Evolutionary conservation across 2,329 filamentous ascomycete species (phyloP).

Genomic region (Amylocarpus encephaloides): DNA sequence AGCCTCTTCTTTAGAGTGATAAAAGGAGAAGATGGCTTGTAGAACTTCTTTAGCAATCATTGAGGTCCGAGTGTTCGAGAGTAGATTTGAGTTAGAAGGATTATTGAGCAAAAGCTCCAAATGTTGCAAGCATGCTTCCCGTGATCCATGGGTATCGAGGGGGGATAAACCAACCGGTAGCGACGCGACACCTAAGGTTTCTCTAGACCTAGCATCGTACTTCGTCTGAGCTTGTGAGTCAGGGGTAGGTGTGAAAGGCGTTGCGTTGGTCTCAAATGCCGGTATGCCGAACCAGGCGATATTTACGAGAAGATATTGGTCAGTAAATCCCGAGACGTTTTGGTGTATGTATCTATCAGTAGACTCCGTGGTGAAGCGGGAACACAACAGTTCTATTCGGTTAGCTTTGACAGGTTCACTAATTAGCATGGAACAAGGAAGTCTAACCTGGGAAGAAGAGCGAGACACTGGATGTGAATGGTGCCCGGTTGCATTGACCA

Average conservation of each 20-base stretch:
- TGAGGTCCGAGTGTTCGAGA: background rate
- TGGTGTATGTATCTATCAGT: constrained; percentile 8
- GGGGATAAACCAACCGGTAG: constrained; percentile 14
- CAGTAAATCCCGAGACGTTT: constrained; percentile 4
- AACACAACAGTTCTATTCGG: constrained; percentile 1
- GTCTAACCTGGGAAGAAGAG: constrained; percentile 15
- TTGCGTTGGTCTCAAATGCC: constrained; percentile 5
- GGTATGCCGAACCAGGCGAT: constrained; percentile 7
- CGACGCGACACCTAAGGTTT: constrained; percentile 13
- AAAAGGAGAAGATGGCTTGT: constrained; percentile 1
- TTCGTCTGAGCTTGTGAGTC: constrained; percentile 4
- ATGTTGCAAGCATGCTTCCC: background rate
- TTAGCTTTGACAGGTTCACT: background rate
- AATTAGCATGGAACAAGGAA: background rate
- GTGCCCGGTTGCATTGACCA: constrained; percentile 13
- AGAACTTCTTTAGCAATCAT: background rate
- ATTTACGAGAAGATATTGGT: constrained; percentile 1
- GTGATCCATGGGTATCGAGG: background rate
- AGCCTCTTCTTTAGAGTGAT: background rate
- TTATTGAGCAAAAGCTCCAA: constrained; percentile 3
- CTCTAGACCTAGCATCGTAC: constrained; percentile 9
- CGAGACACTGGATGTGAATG: constrained; percentile 6
- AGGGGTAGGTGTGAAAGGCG: constrained; percentile 8
- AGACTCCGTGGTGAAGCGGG: constrained; percentile 6
- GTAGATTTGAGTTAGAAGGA: background rate